A percentile compares a stretch with the other conserved stretches of the same genome.
Evolutionary conservation across 306 rosid genomes (phyloP).

Genomic region (Quercus bicolor): DNA sequence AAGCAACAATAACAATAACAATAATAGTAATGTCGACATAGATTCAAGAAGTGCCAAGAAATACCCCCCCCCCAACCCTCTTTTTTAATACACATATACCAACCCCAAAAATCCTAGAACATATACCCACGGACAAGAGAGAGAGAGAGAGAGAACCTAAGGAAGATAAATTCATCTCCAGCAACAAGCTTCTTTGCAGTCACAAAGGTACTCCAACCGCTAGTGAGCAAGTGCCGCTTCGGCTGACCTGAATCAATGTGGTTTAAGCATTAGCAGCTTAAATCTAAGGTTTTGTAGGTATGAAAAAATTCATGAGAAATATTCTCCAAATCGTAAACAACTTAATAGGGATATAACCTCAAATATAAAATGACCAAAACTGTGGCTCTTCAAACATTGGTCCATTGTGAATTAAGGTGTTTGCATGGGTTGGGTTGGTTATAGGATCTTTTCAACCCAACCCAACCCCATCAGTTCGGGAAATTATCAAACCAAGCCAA

Average conservation of each 20-base stretch:
- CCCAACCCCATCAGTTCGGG: too few species aligned
- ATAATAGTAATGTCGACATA: not conserved
- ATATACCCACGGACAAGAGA: not conserved
- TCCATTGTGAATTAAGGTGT: not conserved
- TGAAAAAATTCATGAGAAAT: not conserved
- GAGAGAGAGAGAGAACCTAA: slow-evolving; percentile 36
- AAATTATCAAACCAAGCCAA: too few species aligned
- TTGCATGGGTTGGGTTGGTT: too few species aligned
- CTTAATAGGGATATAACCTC: not conserved
- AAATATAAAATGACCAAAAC: not conserved
- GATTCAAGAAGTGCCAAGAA: not conserved
- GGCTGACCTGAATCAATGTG: slow-evolving; percentile 55
- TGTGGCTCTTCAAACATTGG: not conserved
- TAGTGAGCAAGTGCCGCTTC: slow-evolving; percentile 66
- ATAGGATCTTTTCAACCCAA: too few species aligned
- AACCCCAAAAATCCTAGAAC: not conserved
- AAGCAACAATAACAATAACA: not conserved
- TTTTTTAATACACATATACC: too few species aligned
- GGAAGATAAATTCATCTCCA: slow-evolving; percentile 66
- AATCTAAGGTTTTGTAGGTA: not conserved
- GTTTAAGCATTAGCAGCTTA: slow-evolving; percentile 9
- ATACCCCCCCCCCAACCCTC: not conserved
- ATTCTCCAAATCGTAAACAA: not conserved
- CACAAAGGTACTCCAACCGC: slow-evolving; percentile 73
- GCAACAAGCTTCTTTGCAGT: slow-evolving; percentile 56